Base-by-base conservation (phyloP, 495 filamentous ascomycete genomes). In the Talaromyces nanjingensis region DNA sequence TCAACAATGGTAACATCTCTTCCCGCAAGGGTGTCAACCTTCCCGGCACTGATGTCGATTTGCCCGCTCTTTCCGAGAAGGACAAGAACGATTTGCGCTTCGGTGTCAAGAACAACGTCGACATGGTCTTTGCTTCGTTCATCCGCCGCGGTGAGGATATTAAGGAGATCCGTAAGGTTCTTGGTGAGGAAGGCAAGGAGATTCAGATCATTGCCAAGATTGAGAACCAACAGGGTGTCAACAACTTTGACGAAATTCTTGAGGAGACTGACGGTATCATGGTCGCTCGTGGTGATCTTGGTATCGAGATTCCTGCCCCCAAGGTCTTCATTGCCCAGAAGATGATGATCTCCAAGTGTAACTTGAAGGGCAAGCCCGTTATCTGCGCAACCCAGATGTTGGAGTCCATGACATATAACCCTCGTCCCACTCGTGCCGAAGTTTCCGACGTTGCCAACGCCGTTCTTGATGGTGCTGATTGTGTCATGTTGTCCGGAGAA, bases 281-380 rank as follows among this genome's bases (percentile, higher is more conserved):
- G 94, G 94, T 98, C 72, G 94, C 94, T 70, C 94, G 94, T 85
- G 94, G 94, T 79, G 94, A 98, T 71, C 82, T 98, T 45, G 94
- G 94, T 81, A 98, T 98, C 66, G 94, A 98, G 78, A 98, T 98
- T 72, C 92, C 94, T 20, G 92, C 96, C 42, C 91, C 93, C 60
- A 96, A 98, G 84, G 94, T 98, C 62, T 98, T 98, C 80, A 89
- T 96, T 66, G 94, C 94, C 56, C 94, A 98, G 84, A 98, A 98
- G 88, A 98, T 98, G 91, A 93, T 98, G 89, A 98, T 98, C 79
- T 91, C 93, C 75, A 98, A 97, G 87, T 98, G 96, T 85, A 98
- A 98, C 84, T 89, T 97, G 72, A 93, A 93, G 69, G 94, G 96
- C 74, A 98, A 98, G 85, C 94, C 94, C 66, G 91, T 92, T 72